Percentiles rank a stretch among this genome's conserved stretches.
Evolutionary conservation across 1,139 yeast species (phyloP).

Genomic region (Arxiozyma telluris): DNA sequence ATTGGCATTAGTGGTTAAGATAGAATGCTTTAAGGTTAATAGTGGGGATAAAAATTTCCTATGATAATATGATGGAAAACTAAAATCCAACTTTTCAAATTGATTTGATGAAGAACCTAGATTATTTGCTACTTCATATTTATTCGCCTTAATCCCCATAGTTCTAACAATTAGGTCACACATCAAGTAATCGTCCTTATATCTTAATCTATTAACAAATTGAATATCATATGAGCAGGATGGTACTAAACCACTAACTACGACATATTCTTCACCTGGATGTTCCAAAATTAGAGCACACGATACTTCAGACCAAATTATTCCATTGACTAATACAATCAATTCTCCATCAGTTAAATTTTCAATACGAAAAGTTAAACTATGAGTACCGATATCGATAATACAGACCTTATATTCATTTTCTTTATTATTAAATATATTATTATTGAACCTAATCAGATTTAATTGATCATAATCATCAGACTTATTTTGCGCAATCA

Average conservation of each 20-base stretch:
- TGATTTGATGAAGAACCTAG: slow-evolving; percentile 17
- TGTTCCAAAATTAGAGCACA: slow-evolving; percentile 33
- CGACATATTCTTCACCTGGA: slow-evolving; percentile 37
- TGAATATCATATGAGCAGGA: slow-evolving; percentile 61
- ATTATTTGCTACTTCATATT: slow-evolving; percentile 1
- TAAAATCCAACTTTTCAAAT: slow-evolving; percentile 22
- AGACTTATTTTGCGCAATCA: slow-evolving; percentile 32
- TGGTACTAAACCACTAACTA: slow-evolving; percentile 60
- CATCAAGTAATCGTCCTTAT: slow-evolving; percentile 34
- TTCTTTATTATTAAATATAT: slow-evolving; percentile 23
- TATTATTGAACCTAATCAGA: slow-evolving; percentile 25
- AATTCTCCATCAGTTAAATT: slow-evolving; percentile 35
- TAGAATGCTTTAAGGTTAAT: slow-evolving; percentile 53
- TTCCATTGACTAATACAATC: slow-evolving; percentile 47
- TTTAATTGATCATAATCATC: slow-evolving; percentile 33
- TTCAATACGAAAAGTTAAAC: slow-evolving; percentile 40
- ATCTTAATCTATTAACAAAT: slow-evolving; percentile 37
- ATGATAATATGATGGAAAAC: slow-evolving; percentile 29
- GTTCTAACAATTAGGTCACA: slow-evolving; percentile 41
- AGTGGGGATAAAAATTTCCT: slow-evolving; percentile 40
- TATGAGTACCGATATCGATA: slow-evolving; percentile 46
- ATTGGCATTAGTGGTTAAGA: slow-evolving; percentile 51
- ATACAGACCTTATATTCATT: slow-evolving; percentile 36
- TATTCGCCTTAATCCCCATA: slow-evolving; percentile 14
- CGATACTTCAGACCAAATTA: slow-evolving; percentile 50